phyloP scores from a whole-genome alignment of 495 filamentous ascomycete species.

The Neurospora sp. region DNA sequence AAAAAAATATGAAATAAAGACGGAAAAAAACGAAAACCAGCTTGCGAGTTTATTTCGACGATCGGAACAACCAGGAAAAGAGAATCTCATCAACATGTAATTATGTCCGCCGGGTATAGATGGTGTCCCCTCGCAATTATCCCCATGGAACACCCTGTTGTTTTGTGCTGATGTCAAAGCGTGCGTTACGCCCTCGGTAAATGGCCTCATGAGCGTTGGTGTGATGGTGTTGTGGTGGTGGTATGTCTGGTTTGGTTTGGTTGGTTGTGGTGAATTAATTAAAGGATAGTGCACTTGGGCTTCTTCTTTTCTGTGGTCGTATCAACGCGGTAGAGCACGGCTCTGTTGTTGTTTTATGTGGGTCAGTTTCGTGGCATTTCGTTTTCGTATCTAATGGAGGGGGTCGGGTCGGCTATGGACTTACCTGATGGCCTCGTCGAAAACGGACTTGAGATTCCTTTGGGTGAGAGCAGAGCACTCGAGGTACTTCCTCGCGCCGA shows the following conservation, averaged over 20 bases:
- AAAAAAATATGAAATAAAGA: conserved; percentile 8
- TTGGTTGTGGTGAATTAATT: conserved; percentile 6
- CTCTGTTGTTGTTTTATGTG: conserved; percentile 43
- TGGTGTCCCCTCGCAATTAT: conserved; percentile 4
- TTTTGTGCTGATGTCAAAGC: neutral
- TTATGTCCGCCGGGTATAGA: conserved; percentile 19
- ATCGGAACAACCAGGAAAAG: conserved; percentile 2
- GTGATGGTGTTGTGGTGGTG: neutral
- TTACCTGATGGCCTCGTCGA: conserved; percentile 93
- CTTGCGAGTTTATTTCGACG: neutral
- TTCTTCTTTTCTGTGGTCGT: conserved; percentile 51
- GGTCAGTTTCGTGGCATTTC: conserved; percentile 11
- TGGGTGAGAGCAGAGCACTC: conserved; percentile 98
- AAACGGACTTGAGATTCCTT: conserved; percentile 91
- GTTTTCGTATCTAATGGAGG: neutral
- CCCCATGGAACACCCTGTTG: neutral
- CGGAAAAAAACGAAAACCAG: conserved; percentile 2
- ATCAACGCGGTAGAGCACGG: conserved; percentile 72
- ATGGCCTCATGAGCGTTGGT: neutral
- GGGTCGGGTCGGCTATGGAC: conserved; percentile 4
- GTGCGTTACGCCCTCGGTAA: neutral
- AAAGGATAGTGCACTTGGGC: conserved; percentile 70
- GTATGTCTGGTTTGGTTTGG: neutral
- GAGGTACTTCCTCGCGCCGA: conserved; percentile 86
- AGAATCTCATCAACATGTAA: neutral